Conservation (phyloP, 2,329 filamentous ascomycete species). For the Fusarium succisae region DNA sequence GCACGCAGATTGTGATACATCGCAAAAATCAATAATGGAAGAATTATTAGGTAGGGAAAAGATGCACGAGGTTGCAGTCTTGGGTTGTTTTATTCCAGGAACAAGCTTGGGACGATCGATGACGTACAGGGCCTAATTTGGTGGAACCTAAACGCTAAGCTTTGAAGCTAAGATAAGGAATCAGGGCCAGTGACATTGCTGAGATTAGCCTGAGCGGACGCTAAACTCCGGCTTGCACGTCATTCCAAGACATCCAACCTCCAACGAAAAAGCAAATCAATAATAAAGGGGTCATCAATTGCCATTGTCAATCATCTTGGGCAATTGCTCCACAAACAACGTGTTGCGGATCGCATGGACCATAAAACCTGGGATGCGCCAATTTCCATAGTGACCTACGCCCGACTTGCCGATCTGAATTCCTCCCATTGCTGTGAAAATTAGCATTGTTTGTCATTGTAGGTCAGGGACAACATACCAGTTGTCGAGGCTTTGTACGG, state of each 20-base stretch:
- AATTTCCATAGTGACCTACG: neutral
- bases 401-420: constrained; percentile 1
- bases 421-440: neutral
- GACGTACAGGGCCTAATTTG: neutral
- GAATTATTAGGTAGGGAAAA: neutral
- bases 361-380: neutral
- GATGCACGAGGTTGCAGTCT: neutral
- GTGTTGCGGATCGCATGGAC: neutral
- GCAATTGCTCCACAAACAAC: neutral
- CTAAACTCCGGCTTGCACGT: neutral
- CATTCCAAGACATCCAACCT: neutral
- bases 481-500: neutral
- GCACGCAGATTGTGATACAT: constrained; percentile 15
- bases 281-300: neutral
- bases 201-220: neutral
- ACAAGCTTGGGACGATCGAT: neutral
- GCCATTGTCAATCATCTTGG: neutral
- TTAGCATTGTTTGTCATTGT: neutral
- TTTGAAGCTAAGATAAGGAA: neutral
- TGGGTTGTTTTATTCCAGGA: neutral
- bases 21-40: neutral
- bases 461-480: neutral
- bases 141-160: neutral
- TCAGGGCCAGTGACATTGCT: neutral
- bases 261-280: neutral